Percentiles rank a stretch among this genome's conserved stretches.
Conservation (phyloP, 345 rosid species). For the Anacardium occidentale region DNA sequence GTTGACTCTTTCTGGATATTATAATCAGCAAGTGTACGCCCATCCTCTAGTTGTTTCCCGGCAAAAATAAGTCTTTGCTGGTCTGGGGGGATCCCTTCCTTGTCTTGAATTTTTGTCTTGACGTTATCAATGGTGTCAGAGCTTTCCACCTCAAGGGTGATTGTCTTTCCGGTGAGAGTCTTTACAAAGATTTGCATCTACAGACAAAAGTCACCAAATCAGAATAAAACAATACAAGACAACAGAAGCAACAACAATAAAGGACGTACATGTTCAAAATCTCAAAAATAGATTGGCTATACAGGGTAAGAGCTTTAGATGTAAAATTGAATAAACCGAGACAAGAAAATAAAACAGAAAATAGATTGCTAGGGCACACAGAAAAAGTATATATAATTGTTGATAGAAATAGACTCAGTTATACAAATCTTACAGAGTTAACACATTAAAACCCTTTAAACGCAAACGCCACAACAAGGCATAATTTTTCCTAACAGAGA, state of each 20-base stretch:
- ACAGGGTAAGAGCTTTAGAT: no score
- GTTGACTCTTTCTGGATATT: slow-evolving; percentile 37
- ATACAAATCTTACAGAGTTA: neutral
- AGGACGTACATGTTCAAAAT: neutral
- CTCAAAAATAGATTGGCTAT: neutral
- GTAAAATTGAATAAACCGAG: neutral
- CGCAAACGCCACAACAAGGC: neutral
- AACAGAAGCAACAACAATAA: neutral
- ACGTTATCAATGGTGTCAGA: slow-evolving; percentile 26
- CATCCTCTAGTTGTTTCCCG: slow-evolving; percentile 34
- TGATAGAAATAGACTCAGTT: no score
- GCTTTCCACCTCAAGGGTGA: slow-evolving; percentile 25
- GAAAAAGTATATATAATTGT: neutral
- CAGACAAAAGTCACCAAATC: neutral
- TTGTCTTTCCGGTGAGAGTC: slow-evolving; percentile 30
- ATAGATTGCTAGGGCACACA: neutral
- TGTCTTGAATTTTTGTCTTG: slow-evolving; percentile 26
- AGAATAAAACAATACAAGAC: neutral
- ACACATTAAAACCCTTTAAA: no score
- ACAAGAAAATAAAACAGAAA: no score
- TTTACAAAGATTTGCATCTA: slow-evolving; percentile 31
- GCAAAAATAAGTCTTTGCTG: slow-evolving; percentile 31
- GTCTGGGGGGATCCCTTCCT: slow-evolving; percentile 30
- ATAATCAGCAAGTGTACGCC: slow-evolving; percentile 28
- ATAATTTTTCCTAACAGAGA: neutral